Base-by-base conservation (phyloP, 176 grass and related monocot species). In the Oryza glumipatula region DNA sequence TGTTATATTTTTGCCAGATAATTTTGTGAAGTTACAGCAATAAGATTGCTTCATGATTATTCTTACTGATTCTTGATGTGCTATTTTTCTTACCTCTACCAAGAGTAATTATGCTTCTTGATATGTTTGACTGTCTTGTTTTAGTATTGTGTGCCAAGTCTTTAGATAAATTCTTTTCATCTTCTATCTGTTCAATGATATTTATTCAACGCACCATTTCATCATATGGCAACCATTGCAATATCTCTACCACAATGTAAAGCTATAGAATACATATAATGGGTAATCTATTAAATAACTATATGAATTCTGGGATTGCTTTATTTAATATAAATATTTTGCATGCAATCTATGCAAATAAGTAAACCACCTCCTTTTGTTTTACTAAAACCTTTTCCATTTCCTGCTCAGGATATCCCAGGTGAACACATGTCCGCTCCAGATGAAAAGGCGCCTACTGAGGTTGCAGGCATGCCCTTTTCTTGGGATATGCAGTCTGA, bases 361-460 rank as follows among this genome's bases (percentile, higher is more conserved):
- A 39, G 0, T 3, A 33, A 2, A 76, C 33, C 33, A 76, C 35
- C 58, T 61, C 15, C n/a, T 58, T 61, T 36, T 76, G 36, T 33
- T 76, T 33, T 61, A 76, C 17, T 76, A 39, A 76, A 54, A 23
- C 60, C 35, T 9, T 17, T 66, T 26, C 30, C 26, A 2, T 65
- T 78, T 28, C 60, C 60, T 17, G 43, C 7, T 28, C 60, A 66
- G 76, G 38, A 41, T 76, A 2, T 39, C 9, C 4, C 28, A 56
- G 15, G 73, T 2, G 16, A 54, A 54, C 48, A 56, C 32, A 72
- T 15, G 41, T 72, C 70, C 11, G 6, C 70, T 26, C n/a, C 11
- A 26, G 70, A 24, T 26, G 70, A 72, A 72, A 47, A 46, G n/a
- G 41, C 14, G n/a, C n/a, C n/a, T 71, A 71, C 38, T 72, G 38